Base-by-base conservation (phyloP, 2,329 filamentous ascomycete genomes). In the Fusarium oxysporum region DNA sequence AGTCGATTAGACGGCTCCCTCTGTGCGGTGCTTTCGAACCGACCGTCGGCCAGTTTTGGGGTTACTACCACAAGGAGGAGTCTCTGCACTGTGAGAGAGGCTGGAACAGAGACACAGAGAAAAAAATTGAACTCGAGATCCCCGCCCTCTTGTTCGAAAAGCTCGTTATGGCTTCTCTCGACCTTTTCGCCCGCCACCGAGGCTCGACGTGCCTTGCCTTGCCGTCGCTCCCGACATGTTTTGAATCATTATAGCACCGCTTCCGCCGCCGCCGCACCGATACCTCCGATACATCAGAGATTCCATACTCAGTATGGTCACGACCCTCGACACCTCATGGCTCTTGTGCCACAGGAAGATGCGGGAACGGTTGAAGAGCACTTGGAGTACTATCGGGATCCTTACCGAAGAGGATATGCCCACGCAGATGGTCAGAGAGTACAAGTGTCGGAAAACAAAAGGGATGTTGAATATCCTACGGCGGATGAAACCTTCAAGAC, bases 1-100 rank as follows among this genome's bases (percentile, higher is more conserved):
- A 86, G 83, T 83, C 86, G 86, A 87, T 85, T 89, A 82, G 87
- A 90, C 82, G 83, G 87, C 84, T 87, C 87, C 84, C 85, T 88
- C 84, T 88, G 85, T 84, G 86, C 87, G 80, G 85, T 88, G 81
- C 82, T 87, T 79, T 83, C 84, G 76, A 83, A 81, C 81, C 83
- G 83, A 80, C 82, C 82, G 71, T 81, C 82, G 75, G 74, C 77
- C 62, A 76, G 75, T 62, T 68, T 78, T 62, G 75, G 70, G 61
- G 65, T 68, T 30, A 67, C 76, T 58, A 72, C 75, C 54, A 68
- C 68, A 57, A 80, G 74, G 68, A 76, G 75, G 56, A 76, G 68
- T 68, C 71, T 81, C 65, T 77, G 73, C 68, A 73, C 66, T 40
- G 56, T 56, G 38, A 67, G 65, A 54, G 70, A 76, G 63, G 75